Percentiles rank a stretch among this genome's conserved stretches.
These are phyloP conservation scores for Choanephora cucurbitarum DNA, from an alignment of 371 early-diverging fungal species.

Conservation along the genomic window DNA sequence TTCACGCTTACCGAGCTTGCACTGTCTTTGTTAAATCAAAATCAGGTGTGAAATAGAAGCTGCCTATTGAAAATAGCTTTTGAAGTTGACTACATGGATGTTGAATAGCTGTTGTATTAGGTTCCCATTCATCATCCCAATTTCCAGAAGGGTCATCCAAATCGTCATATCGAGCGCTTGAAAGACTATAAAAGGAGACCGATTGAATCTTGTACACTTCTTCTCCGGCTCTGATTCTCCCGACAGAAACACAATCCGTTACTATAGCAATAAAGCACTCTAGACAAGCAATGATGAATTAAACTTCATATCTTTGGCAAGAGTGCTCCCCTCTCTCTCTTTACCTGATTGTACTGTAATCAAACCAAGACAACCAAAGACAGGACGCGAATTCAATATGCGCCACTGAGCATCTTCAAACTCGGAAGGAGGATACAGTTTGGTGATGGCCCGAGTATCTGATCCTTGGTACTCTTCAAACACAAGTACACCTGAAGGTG, in stretches of 20 bases:
- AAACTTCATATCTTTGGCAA: neutral
- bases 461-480: slow-evolving; percentile 37
- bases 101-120: slow-evolving; percentile 29
- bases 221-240: slow-evolving; percentile 62
- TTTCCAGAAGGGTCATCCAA: slow-evolving; percentile 33
- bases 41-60: slow-evolving; percentile 76
- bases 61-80: slow-evolving; percentile 69
- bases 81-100: slow-evolving; percentile 66
- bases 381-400: slow-evolving; percentile 57
- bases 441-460: slow-evolving; percentile 42
- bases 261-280: slow-evolving; percentile 76
- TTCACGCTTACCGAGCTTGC: slow-evolving; percentile 57
- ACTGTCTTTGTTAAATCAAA: slow-evolving; percentile 75
- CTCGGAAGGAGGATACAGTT: slow-evolving; percentile 45
- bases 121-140: slow-evolving; percentile 35
- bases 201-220: slow-evolving; percentile 59
- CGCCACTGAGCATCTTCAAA: slow-evolving; percentile 54
- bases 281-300: slow-evolving; percentile 19
- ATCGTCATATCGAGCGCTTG: slow-evolving; percentile 60
- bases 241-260: slow-evolving; percentile 65
- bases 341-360: slow-evolving; percentile 66
- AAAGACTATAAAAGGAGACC: slow-evolving; percentile 67
- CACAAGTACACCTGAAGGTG: slow-evolving; percentile 49
- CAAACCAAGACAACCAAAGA: slow-evolving; percentile 74
- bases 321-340: too few species aligned